Base-by-base conservation (phyloP, 208 protist genomes). In the Trypanosoma congolense region DNA sequence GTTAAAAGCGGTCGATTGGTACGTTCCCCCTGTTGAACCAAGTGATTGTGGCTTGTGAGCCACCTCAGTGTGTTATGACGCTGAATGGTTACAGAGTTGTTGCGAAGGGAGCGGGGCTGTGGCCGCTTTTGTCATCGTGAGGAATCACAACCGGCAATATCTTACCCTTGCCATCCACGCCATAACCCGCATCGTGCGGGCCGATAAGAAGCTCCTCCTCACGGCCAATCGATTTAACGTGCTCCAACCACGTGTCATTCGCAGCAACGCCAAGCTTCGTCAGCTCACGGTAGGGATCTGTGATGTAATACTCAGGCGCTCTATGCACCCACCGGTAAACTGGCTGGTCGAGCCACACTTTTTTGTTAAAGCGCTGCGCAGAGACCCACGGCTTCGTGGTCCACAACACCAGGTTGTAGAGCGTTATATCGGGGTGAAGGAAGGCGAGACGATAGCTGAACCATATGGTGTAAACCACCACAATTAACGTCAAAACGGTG, bases 321-420 rank as follows among this genome's bases (percentile, higher is more conserved):
- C 83, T 79, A 63, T 91, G 83, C 41, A 91, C 71, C 81, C 80
- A 92, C 56, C 81, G 80, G 74, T 83, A 92, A 31, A 86, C 72
- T 26, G 64, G 74, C 59, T 85, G 68, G 61, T 90, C 85, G 31
- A 92, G 56, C 55, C 83, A 71, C n/a, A 73, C 51, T 70, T 89
- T 88, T 75, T 92, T 92, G 72, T 83, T 87, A 69, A 90, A 90
- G 64, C 85, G 80, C 64, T 83, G 70, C 63, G 87, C 79, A 60
- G 86, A 69, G 63, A 89, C 73, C 80, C 79, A 92, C 54, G 79
- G 77, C 77, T 89, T 88, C 55, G 79, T 87, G 24, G 77, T 63
- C 75, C 75, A 87, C 19, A 87, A 68, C 29, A 64, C 80, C n/a
- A 92, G 33, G 65, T 88, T 89, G 76, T 89, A 92, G 10, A 92